Base-by-base conservation (phyloP, 257 asterid genomes). In the Nicotiana tomentosiformis region DNA sequence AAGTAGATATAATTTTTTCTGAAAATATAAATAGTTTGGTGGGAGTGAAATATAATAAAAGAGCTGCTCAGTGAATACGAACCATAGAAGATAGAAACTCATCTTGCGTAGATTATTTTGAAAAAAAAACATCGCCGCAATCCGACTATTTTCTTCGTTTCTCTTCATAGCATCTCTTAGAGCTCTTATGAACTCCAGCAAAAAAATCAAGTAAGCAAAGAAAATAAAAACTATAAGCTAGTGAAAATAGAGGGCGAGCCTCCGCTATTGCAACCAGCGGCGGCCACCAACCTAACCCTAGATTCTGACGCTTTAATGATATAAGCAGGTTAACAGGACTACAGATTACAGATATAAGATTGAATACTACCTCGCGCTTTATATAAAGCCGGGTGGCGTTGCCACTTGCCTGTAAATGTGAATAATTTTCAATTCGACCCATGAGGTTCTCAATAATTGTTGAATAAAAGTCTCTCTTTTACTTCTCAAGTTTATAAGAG, bases 11-110 rank as follows among this genome's bases (percentile, higher is more conserved):
- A 72, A 35, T 0, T n/a, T 15, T 1, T 20, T 9, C 1, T 5
- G 23, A 82, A 66, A 58, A 26, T n/a, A 30, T 65, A 0, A 81
- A 56, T 15, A 18, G 16, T 66, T 4, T 33, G 20, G 2, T 7
- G 1, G 5, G 61, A 10, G 5, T 4, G 51, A 29, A 55, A 57
- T 17, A 77, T 7, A 37, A 65, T 10, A 2, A 49, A 81, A 85
- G 81, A 83, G 66, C 29, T 72, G 97, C 97, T 94, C 97, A 87
- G 97, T 32, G 98, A 94, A 94, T 93, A 94, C 98, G 98, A 94
- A 94, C 98, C 97, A 88, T 82, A 15, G 17, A 76, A 55, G 77
- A 43, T 74, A 15, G 33, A 23, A 49, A 69, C 68, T 93, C 98
- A 94, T 82, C 35, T 86, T 85, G 90, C 92, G 32, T 81, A 72